Evolutionary conservation across 305 asterid genomes (phyloP), one percentile per base, ranked within the genome.

Genomic region (Fraxinus nigra): DNA sequence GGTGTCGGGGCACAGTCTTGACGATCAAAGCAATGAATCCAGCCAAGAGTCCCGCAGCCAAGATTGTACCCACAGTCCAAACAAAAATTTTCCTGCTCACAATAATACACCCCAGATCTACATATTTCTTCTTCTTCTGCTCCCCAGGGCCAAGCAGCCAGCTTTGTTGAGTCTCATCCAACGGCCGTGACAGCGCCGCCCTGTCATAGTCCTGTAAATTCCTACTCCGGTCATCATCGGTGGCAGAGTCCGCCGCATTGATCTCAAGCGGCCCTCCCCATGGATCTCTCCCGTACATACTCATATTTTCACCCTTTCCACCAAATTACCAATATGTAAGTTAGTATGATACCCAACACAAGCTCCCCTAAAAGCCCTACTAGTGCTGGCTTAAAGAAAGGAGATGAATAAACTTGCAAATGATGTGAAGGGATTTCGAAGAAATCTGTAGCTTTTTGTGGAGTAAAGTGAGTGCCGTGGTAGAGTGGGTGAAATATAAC

Each of bases 91-190:
- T 95, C 85, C 95, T 78, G 86, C 99, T 93, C 14, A 94, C 95
- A 63, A 95, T 90, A 79, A 95, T 85, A 90, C 97, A 95, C 6
- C 99, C 99, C 67, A 95, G 97, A 93, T 95, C 99, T 77, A 95
- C 98, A 75, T 95, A 95, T 86, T 89, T 92, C 90, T 95, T 94
- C 97, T 96, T 96, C 95, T 95, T 95, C 92, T 92, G 96, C 84
- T 95, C 98, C 24, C 93, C 95, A 0, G 97, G 99, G 0, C 99
- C 98, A 61, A 94, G 89, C 78, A 95, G 85, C 99, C 99, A 95
- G 85, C 99, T 95, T 87, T 95, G 99, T 83, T 95, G 99, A 24
- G 99, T 95, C 90, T 95, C 98, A 61, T 94, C 98, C 37, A 95
- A 87, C 56, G 90, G 93, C 79, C 98, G 90, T 2, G 99, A 95